Evolutionary conservation across 2,329 filamentous ascomycete species (phyloP).

Genomic region (Lachnellula arida): DNA sequence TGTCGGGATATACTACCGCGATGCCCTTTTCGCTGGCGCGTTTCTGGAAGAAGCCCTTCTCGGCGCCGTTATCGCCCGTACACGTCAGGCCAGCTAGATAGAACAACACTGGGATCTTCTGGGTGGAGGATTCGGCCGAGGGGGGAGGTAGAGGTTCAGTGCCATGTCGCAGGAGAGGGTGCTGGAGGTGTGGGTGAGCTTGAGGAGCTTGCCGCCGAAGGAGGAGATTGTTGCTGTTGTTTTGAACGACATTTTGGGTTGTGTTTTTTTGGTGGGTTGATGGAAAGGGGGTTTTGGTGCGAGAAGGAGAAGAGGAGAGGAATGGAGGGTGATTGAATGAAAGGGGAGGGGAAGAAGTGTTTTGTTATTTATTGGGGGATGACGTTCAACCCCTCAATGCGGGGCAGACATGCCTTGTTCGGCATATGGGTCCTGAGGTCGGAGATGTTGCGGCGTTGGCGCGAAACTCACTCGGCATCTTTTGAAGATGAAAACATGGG

Average conservation of each 20-base stretch:
- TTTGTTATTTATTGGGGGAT: slow-evolving; percentile 9
- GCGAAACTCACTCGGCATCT: slow-evolving; percentile 6
- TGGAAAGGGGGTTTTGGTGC: background rate
- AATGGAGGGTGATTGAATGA: background rate
- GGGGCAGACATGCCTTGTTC: slow-evolving; percentile 17
- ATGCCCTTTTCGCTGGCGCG: slow-evolving; percentile 75
- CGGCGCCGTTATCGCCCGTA: slow-evolving; percentile 78
- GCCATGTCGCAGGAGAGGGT: slow-evolving; percentile 84
- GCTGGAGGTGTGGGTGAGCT: slow-evolving; percentile 80
- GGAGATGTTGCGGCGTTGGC: slow-evolving; percentile 23
- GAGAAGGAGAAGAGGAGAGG: background rate
- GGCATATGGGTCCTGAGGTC: slow-evolving; percentile 14
- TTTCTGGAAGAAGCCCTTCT: slow-evolving; percentile 88
- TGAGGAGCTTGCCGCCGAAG: slow-evolving; percentile 92
- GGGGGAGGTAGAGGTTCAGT: slow-evolving; percentile 87
- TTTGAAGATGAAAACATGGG: background rate
- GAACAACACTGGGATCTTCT: slow-evolving; percentile 77
- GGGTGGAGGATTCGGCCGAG: slow-evolving; percentile 46
- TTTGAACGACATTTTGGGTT: slow-evolving; percentile 69
- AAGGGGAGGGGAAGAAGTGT: background rate
- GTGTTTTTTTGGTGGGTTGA: background rate
- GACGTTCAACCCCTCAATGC: slow-evolving; percentile 28
- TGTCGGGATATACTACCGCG: slow-evolving; percentile 94
- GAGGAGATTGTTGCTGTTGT: slow-evolving; percentile 84
- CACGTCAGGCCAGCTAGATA: slow-evolving; percentile 95